A percentile compares a stretch with the other conserved stretches of the same genome.
Conservation (phyloP, 2,329 filamentous ascomycete genomes). For the Cadophora sp. region DNA sequence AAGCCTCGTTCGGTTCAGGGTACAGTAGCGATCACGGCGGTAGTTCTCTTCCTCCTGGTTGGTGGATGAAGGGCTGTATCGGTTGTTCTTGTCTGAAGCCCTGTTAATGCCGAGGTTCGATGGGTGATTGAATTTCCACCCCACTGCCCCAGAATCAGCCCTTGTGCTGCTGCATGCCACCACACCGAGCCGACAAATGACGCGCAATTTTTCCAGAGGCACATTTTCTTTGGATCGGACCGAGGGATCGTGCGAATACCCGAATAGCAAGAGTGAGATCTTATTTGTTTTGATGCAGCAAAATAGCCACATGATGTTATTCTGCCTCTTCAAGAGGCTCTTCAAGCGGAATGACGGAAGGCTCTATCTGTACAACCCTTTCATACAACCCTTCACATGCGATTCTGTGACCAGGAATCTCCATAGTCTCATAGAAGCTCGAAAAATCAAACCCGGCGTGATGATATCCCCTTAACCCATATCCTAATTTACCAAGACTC, state of each 20-base stretch:
- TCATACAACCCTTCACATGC: slow-evolving; percentile 5
- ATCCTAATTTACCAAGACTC: slow-evolving; percentile 11
- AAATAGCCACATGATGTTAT: slow-evolving; percentile 4
- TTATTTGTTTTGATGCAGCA: slow-evolving; percentile 3
- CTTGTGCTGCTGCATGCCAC: slow-evolving; percentile 11
- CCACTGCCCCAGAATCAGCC: slow-evolving; percentile 10
- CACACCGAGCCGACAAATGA: slow-evolving; percentile 20
- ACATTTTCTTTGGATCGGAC: slow-evolving; percentile 25
- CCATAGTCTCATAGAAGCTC: neutral
- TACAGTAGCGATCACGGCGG: slow-evolving; percentile 11
- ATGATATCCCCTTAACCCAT: neutral
- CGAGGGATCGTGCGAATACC: slow-evolving; percentile 24
- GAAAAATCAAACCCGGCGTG: neutral
- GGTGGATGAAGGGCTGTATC: slow-evolving; percentile 20
- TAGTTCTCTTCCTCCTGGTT: slow-evolving; percentile 29
- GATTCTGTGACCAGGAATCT: neutral
- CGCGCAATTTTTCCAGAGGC: slow-evolving; percentile 24
- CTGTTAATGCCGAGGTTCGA: slow-evolving; percentile 9
- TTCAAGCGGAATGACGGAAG: no score
- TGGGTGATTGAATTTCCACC: neutral
- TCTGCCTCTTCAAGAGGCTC: neutral
- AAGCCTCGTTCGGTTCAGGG: slow-evolving; percentile 19
- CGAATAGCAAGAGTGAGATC: neutral
- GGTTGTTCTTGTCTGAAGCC: slow-evolving; percentile 21
- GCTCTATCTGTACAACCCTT: slow-evolving; percentile 17